Evolutionary conservation across 257 asterid genomes (phyloP), one percentile per base, ranked within the genome.

Genomic region (Euphrasia confusa): DNA sequence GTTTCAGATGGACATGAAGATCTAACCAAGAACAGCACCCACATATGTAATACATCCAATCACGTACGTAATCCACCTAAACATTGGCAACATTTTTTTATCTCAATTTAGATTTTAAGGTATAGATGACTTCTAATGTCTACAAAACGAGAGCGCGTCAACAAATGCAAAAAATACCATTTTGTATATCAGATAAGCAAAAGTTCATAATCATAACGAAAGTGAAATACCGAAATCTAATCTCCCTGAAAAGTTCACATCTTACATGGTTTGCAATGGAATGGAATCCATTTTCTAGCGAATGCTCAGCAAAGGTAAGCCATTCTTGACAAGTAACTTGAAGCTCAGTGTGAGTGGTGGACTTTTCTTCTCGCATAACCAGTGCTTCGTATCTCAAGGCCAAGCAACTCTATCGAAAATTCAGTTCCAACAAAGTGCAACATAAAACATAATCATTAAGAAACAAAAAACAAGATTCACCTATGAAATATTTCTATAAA

Each of bases 361-460:
- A 66, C 76, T 69, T 78, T 52, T 81, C 75, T 28, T 91, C 91
- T 75, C 95, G 80, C 95, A 91, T 68, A 64, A 82, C 68, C 72
- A 91, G 68, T 57, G 96, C 98, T 70, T 91, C 98, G 50, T 91
- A 91, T 76, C 95, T 78, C 92, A 91, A 74, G 40, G 95, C 86
- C 83, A 91, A 77, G 80, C 88, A 90, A 79, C 89, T 85, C 98
- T 88, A 77, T 15, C 28, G 2, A 54, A 32, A 30, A 49, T 48
- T 54, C 27, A 45, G 9, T 61, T 40, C 59, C 62, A 67, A 70
- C 48, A 37, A 69, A 30, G 24, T 7, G 11, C 3, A 17, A 6
- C 26, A 45, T 3, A 1, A 53, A 44, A 54, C 48, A 58, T 37
- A 33, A 37, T 47, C 5, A 6, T 32, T 33, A n/a, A 3, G 21